phyloP scores from a whole-genome alignment of 192 early-diverging fungal genomes.

The Funneliformis mosseae region DNA sequence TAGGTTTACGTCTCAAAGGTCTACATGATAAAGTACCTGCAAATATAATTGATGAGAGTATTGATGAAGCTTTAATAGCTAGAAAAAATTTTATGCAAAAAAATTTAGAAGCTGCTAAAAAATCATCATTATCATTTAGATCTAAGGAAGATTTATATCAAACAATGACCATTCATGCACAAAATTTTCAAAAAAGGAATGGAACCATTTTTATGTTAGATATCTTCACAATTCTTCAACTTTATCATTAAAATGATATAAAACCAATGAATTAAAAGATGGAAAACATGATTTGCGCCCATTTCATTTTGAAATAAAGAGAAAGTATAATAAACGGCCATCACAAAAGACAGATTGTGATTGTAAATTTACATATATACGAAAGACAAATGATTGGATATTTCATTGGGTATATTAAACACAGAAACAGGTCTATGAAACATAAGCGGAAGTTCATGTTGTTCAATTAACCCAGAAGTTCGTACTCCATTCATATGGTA shows the following conservation, averaged over 20 bases:
- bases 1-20: slow-evolving; percentile 27
- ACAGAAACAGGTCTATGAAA: slow-evolving; percentile 20
- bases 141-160: slow-evolving; percentile 22
- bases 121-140: slow-evolving; percentile 12
- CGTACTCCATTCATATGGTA: neutral
- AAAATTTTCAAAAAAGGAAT: slow-evolving; percentile 20
- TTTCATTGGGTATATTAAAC: slow-evolving; percentile 21
- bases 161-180: slow-evolving; percentile 7
- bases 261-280: slow-evolving; percentile 24
- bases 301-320: slow-evolving; percentile 22
- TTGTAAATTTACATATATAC: slow-evolving; percentile 28
- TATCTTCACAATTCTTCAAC: slow-evolving; percentile 19
- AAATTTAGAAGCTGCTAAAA: slow-evolving; percentile 24
- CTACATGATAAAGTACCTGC: slow-evolving; percentile 7
- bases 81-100: slow-evolving; percentile 15
- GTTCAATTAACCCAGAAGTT: slow-evolving; percentile 19
- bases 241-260: slow-evolving; percentile 16
- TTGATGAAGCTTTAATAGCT: slow-evolving; percentile 19
- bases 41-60: slow-evolving; percentile 9
- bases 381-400: slow-evolving; percentile 25
- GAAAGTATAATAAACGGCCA: slow-evolving; percentile 24
- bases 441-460: neutral
- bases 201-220: slow-evolving; percentile 15
- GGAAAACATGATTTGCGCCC: neutral
- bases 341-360: slow-evolving; percentile 1